Percentiles rank a stretch among this genome's conserved stretches.
These are phyloP conservation scores for Penicillium pulvis DNA, from an alignment of 495 filamentous ascomycete species.

Conservation along the genomic window DNA sequence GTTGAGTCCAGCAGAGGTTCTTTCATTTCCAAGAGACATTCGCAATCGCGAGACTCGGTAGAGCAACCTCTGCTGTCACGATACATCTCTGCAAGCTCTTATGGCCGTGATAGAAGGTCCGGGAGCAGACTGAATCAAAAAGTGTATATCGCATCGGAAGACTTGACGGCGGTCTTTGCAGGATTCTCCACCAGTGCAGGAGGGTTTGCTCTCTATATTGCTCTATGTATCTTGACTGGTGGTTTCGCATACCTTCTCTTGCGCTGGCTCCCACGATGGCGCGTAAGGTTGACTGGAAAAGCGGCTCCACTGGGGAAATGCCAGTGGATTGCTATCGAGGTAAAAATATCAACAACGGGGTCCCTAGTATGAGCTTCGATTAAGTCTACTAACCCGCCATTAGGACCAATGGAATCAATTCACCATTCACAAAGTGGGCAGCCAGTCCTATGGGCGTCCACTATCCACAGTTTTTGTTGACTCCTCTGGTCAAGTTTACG, in stretches of 20 bases:
- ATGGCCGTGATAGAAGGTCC: conserved; percentile 56
- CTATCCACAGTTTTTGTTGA: conserved; percentile 86
- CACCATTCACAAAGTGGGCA: conserved; percentile 64
- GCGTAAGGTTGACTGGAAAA: conserved; percentile 72
- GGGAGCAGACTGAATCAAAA: conserved; percentile 75
- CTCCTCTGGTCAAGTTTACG: conserved; percentile 55
- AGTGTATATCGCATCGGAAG: conserved; percentile 88
- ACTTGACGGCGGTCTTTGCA: conserved; percentile 88
- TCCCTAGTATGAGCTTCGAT: conserved; percentile 2
- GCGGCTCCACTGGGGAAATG: conserved; percentile 68
- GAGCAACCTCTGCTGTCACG: conserved; percentile 75
- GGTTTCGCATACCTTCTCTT: conserved; percentile 82
- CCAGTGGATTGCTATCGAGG: conserved; percentile 90
- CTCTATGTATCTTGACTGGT: conserved; percentile 67
- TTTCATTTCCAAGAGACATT: conserved; percentile 52
- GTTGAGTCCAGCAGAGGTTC: conserved; percentile 38
- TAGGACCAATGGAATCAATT: conserved; percentile 96
- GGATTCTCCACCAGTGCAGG: conserved; percentile 77
- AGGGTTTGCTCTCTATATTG: conserved; percentile 68
- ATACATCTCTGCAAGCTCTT: conserved; percentile 56
- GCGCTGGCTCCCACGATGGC: conserved; percentile 88
- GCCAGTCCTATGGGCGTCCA: conserved; percentile 71
- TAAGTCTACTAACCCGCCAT: conserved; percentile 13
- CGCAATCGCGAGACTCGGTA: conserved; percentile 62
- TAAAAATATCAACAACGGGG: conserved; percentile 32